Conservation (phyloP, 2,329 filamentous ascomycete species). For the Calonectria fujianensis region DNA sequence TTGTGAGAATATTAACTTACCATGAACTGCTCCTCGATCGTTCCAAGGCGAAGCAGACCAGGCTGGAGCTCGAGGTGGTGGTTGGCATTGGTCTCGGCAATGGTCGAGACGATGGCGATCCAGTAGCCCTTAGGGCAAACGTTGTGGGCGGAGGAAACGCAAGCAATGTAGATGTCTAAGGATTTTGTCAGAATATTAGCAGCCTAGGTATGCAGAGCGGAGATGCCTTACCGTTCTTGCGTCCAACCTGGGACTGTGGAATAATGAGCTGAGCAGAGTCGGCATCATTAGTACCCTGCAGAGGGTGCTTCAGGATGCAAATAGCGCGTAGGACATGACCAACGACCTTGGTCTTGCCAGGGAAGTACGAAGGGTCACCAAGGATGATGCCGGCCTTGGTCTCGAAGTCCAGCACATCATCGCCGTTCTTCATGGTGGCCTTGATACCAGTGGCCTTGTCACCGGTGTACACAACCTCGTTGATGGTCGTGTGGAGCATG, state of each 20-base stretch:
- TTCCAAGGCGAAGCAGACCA: conserved; percentile 92
- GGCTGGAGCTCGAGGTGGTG: conserved; percentile 96
- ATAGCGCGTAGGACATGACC: conserved; percentile 97
- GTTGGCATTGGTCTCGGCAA: conserved; percentile 93
- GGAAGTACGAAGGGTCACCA: conserved; percentile 97
- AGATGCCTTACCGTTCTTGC: conserved; percentile 86
- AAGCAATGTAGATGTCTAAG: conserved; percentile 95
- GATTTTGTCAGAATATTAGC: conserved; percentile 34
- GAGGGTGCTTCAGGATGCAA: conserved; percentile 96
- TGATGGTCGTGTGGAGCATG: conserved; percentile 97
- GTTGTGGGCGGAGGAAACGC: conserved; percentile 96
- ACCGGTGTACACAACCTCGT: conserved; percentile 90
- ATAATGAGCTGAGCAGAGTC: conserved; percentile 98
- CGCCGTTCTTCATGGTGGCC: conserved; percentile 95
- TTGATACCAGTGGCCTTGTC: conserved; percentile 96
- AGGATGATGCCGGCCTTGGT: conserved; percentile 98
- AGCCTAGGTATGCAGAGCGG: background rate
- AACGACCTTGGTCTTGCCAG: conserved; percentile 88
- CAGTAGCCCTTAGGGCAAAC: conserved; percentile 99
- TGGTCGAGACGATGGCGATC: conserved; percentile 98
- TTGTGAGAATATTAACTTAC: conserved; percentile 63
- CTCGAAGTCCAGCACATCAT: conserved; percentile 94
- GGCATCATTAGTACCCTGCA: conserved; percentile 89
- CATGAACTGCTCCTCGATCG: conserved; percentile 98
- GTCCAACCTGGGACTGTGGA: conserved; percentile 96